phyloP scores from a whole-genome alignment of 1,284 basidiomycete genomes.

The Grifola frondosa region DNA sequence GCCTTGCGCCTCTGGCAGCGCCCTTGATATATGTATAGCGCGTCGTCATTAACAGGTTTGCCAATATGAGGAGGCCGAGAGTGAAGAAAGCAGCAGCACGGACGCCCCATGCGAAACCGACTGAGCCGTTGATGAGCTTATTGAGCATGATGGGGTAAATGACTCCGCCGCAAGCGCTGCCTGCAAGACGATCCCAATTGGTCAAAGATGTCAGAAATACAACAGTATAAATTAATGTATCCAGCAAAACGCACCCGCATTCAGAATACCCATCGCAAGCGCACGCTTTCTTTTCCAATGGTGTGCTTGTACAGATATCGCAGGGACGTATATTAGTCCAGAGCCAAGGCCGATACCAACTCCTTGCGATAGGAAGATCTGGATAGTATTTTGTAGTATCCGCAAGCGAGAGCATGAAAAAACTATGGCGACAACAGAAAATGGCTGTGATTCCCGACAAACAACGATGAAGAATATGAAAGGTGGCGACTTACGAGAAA shows the following conservation, averaged over 20 bases:
- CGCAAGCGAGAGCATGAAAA: conserved; percentile 30
- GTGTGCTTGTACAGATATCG: conserved; percentile 13
- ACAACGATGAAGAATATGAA: neutral
- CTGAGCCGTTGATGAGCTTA: conserved; percentile 23
- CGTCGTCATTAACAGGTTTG: conserved; percentile 13
- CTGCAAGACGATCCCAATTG: conserved; percentile 15
- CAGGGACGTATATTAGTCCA: conserved; percentile 33
- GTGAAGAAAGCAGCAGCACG: conserved; percentile 14
- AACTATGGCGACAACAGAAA: neutral
- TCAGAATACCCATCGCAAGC: conserved; percentile 22
- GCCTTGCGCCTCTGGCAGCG: neutral
- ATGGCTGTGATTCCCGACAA: no score
- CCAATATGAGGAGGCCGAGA: conserved; percentile 12
- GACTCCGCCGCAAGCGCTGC: conserved; percentile 27
- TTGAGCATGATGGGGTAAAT: conserved; percentile 32
- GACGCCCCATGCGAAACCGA: conserved; percentile 28
- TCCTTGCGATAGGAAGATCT: conserved; percentile 28
- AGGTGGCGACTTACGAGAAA: conserved; percentile 14
- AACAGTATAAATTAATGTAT: no score
- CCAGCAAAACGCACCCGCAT: conserved; percentile 12
- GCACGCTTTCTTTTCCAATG: conserved; percentile 15
- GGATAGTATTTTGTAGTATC: conserved; percentile 24
- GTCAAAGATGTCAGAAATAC: no score
- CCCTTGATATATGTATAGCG: no score
- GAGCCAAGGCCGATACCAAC: conserved; percentile 46